Base-by-base conservation (phyloP, 371 early-diverging fungal genomes). In the Choanephora cucurbitarum region DNA sequence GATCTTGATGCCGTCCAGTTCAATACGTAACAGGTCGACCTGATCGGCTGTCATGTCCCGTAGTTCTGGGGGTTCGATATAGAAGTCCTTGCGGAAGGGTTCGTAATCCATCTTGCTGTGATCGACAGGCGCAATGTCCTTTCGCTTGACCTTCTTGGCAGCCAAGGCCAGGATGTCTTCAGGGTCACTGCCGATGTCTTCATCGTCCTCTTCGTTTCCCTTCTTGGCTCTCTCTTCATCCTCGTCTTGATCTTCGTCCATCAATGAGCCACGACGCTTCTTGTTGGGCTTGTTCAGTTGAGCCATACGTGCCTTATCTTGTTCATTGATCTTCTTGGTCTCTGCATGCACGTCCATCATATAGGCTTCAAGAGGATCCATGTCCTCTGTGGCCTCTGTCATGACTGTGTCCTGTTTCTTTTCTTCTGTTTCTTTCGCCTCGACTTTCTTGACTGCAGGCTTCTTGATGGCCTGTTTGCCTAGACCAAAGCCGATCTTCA, bases 1-100 rank as follows among this genome's bases (percentile, higher is more conserved):
- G 57, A 99, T 91, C 67, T 94, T 96, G 68, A 99, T 96, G 1
- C 93, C 95, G 48, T 96, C 98, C 44, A 97, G 67, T 55, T 95
- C 94, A 13, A 81, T 72, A 7, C 98, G 87, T 58, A 91, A 68
- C 39, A 82, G 64, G 22, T 91, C 92, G 2, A 97, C 96, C 55
- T 98, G 91, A 32, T 90, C 96, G 0, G 77, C 66, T 1, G 91
- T 91, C 83, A 98, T 69, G 14, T 83, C 82, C 21, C 81, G 84
- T 50, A 96, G 59, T 60, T 98, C 98, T 7, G 91, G 90, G 6
- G 98, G 96, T 64, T 99, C 99, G 37, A 97, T 88, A 67, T 93
- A 98, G 70, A 99, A 99, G 67, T 96, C 85, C 64, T 96, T 96
- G n/a, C 90, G 81, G 75, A 98, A 96, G 13, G 79, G 77, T 61